Evolutionary conservation across 306 rosid genomes (phyloP).

Genomic region (Dryas alaskensis): DNA sequence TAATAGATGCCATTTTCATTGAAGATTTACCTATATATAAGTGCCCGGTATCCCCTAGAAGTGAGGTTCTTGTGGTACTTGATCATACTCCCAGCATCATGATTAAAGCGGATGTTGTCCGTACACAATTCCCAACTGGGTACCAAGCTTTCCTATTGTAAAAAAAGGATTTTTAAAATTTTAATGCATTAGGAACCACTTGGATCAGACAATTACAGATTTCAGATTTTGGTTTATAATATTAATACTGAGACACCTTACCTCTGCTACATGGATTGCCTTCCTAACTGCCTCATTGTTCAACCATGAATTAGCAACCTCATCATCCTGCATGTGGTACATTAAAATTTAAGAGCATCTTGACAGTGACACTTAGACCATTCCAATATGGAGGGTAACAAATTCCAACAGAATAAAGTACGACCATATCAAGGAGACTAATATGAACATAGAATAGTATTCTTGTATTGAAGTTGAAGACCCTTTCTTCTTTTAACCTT

Average conservation of each 20-base stretch:
- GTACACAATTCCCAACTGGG: conserved; percentile 70
- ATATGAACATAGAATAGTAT: not conserved
- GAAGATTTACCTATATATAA: conserved; percentile 69
- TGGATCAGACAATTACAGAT: not conserved
- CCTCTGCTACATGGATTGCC: conserved; percentile 68
- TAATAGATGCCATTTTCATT: conserved; percentile 1
- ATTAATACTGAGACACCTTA: conserved; percentile 26
- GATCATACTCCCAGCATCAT: conserved; percentile 95
- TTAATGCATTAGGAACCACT: conserved; percentile 1
- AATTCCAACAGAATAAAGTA: conserved; percentile 7
- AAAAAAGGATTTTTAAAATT: conserved; percentile 14
- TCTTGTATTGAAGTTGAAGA: conserved; percentile 3
- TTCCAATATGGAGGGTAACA: too few species aligned
- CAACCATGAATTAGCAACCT: conserved; percentile 74
- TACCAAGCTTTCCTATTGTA: conserved; percentile 45
- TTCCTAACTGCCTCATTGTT: conserved; percentile 65
- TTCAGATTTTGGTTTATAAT: conserved; percentile 1
- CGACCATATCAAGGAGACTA: not conserved
- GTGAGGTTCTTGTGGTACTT: conserved; percentile 78
- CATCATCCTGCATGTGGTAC: conserved; percentile 47
- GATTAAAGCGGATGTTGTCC: conserved; percentile 28
- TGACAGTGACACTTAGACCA: not conserved
- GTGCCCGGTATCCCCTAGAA: conserved; percentile 69
- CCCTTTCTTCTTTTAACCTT: not conserved
- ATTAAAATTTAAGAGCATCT: not conserved